Conservation (phyloP, 2,329 filamentous ascomycete genomes). For the Aspergillus sp. region DNA sequence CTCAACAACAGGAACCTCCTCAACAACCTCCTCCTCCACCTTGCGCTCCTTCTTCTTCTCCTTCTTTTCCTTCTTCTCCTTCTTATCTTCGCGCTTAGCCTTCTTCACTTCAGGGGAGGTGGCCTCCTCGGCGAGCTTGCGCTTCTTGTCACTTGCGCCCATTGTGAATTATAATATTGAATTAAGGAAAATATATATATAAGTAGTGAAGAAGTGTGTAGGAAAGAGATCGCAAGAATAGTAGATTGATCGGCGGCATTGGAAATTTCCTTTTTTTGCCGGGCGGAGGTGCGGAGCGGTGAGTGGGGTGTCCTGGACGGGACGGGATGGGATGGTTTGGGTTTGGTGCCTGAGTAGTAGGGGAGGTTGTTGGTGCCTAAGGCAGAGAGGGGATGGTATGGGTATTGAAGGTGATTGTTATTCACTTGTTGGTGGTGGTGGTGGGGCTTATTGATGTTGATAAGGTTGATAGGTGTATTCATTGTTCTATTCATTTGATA, state of each 20-base stretch:
- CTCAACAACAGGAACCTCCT: slow-evolving; percentile 16
- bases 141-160: slow-evolving; percentile 37
- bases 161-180: slow-evolving; percentile 22
- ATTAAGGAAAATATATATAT: background rate
- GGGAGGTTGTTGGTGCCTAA: background rate
- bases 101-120: slow-evolving; percentile 36
- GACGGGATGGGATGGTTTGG: background rate
- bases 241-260: slow-evolving; percentile 30
- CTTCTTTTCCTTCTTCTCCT: slow-evolving; percentile 24
- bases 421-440: no score
- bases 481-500: no score
- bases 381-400: background rate
- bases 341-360: background rate
- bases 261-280: slow-evolving; percentile 36
- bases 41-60: slow-evolving; percentile 21
- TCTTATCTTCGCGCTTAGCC: slow-evolving; percentile 33
- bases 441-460: no score
- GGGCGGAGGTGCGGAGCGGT: slow-evolving; percentile 26
- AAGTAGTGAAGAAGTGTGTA: no score
- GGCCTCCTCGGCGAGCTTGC: slow-evolving; percentile 38
- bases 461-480: no score
- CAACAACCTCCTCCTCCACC: slow-evolving; percentile 13
- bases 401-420: no score
- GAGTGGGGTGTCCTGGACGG: slow-evolving; percentile 3
- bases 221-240: slow-evolving; percentile 14